A percentile compares a stretch with the other conserved stretches of the same genome.
Evolutionary conservation across 306 rosid species (phyloP).

Genomic region (Trifolium fragiferum): DNA sequence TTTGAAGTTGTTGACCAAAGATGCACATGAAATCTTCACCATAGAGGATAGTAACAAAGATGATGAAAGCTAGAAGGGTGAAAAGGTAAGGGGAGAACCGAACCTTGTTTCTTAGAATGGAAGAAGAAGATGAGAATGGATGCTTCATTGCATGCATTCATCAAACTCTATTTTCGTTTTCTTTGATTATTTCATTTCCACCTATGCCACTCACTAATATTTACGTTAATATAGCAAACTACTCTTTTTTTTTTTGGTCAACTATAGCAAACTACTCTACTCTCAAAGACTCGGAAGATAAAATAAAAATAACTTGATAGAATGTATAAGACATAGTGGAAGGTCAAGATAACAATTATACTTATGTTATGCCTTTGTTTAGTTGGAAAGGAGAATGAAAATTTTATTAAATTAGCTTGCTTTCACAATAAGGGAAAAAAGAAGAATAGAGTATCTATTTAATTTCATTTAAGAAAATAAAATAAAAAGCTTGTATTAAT

Average conservation of each 20-base stretch:
- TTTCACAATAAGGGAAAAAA: not conserved
- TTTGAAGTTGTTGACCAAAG: constrained; percentile 64
- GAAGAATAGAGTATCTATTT: not conserved
- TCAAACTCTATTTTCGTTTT: constrained; percentile 7
- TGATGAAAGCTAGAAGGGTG: constrained; percentile 68
- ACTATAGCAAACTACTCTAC: constrained; percentile 14
- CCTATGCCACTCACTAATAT: not conserved
- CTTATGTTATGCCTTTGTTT: not conserved
- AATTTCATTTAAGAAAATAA: too few species aligned
- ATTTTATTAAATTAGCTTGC: not conserved
- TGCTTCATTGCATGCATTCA: constrained; percentile 65
- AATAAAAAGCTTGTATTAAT: too few species aligned
- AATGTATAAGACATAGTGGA: not conserved
- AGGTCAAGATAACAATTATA: not conserved
- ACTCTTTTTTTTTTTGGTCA: too few species aligned
- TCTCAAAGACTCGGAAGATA: not conserved
- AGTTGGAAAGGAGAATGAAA: not conserved
- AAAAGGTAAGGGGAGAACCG: constrained; percentile 81
- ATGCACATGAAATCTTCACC: constrained; percentile 71
- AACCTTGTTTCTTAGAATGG: constrained; percentile 55
- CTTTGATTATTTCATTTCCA: not conserved
- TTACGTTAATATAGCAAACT: constrained; percentile 24
- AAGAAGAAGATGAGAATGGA: constrained; percentile 52
- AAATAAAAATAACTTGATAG: not conserved
- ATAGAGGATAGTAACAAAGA: constrained; percentile 77